A percentile compares a stretch with the other conserved stretches of the same genome.
Conservation (phyloP, 164 flowering plant genomes). For the Buxus sempervirens region DNA sequence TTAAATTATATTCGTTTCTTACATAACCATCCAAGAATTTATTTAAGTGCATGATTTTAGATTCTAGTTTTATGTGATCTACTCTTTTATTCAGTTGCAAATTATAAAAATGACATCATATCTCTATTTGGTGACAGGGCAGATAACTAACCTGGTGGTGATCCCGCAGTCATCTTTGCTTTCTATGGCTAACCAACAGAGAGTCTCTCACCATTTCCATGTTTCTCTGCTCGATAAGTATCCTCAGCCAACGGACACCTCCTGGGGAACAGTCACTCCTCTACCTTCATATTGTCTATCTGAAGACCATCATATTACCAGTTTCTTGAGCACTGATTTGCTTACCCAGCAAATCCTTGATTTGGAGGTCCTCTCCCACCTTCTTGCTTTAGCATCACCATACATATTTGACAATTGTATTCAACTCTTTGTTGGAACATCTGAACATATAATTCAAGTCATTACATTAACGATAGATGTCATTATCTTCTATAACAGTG, state of each 20-base stretch:
- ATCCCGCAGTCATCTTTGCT: slow-evolving; percentile 35
- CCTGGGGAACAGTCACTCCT: slow-evolving; percentile 21
- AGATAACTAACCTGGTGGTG: slow-evolving; percentile 39
- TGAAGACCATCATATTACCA: slow-evolving; percentile 17
- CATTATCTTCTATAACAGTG: too few species aligned
- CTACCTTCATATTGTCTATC: slow-evolving; percentile 22
- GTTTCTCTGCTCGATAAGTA: slow-evolving; percentile 45
- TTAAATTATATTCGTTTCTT: too few species aligned
- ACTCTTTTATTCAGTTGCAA: too few species aligned
- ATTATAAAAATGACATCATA: slow-evolving; percentile 35
- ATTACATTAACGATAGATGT: not conserved
- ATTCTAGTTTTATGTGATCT: too few species aligned
- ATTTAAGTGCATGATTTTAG: too few species aligned
- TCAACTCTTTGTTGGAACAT: too few species aligned
- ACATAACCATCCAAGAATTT: too few species aligned
- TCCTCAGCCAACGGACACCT: slow-evolving; percentile 26
- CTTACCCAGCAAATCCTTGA: slow-evolving; percentile 35
- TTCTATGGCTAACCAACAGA: slow-evolving; percentile 20
- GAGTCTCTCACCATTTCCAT: slow-evolving; percentile 18
- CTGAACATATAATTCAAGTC: not conserved
- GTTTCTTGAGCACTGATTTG: slow-evolving; percentile 22
- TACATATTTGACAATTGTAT: not conserved
- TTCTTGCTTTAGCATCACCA: not conserved
- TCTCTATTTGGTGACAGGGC: slow-evolving; percentile 33
- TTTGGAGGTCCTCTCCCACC: slow-evolving; percentile 36